Evolutionary conservation across 805 yeast species (phyloP).

Genomic region (Candida patagonica): DNA sequence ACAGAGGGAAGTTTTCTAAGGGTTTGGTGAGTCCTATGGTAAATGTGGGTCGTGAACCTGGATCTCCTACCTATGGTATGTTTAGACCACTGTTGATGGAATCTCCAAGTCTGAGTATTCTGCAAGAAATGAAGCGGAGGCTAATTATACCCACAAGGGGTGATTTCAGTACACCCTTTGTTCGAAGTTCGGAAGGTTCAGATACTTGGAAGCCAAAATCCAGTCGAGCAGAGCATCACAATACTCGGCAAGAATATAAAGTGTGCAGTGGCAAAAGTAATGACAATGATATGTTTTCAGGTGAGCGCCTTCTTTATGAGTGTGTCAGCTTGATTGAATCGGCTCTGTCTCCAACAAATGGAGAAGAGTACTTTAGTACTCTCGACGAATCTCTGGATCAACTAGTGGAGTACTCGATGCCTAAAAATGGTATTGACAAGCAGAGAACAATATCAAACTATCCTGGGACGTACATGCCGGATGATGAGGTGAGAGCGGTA

Average conservation of each 20-base stretch:
- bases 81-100: neutral
- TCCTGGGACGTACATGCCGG: neutral
- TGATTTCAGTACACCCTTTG: neutral
- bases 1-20: no score
- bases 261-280: neutral
- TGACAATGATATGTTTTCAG: neutral
- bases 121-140: neutral
- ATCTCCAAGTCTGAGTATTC: neutral
- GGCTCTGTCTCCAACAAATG: constrained; percentile 5
- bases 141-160: neutral
- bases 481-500: constrained; percentile 9
- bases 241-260: neutral
- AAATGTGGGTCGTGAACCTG: no score
- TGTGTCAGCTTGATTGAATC: constrained; percentile 1
- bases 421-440: neutral
- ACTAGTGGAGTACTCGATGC: neutral
- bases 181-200: neutral
- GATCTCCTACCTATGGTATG: neutral
- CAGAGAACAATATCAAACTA: neutral
- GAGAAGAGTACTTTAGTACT: constrained; percentile 9
- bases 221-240: neutral
- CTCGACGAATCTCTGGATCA: constrained; percentile 4
- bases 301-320: neutral
- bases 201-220: neutral
- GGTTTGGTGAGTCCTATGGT: no score